phyloP scores from a whole-genome alignment of 2,329 filamentous ascomycete species.

The Xylaria arbuscula region DNA sequence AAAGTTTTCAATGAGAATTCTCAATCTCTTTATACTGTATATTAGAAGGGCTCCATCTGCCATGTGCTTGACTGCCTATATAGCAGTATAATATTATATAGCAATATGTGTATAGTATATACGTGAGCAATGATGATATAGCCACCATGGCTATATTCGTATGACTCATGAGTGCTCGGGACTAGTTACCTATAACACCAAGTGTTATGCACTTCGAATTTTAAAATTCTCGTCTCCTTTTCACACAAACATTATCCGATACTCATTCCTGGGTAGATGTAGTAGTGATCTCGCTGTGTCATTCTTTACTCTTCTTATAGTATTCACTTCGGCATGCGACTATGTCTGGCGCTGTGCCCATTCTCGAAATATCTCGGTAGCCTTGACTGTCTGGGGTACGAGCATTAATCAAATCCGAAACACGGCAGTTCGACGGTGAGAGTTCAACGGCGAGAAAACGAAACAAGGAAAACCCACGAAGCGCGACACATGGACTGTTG shows the following conservation, averaged over 20 bases:
- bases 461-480: slow-evolving; percentile 22
- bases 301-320: background rate
- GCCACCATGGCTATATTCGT: slow-evolving; percentile 2
- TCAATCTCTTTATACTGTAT: background rate
- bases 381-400: background rate
- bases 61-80: background rate
- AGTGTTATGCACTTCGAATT: slow-evolving; percentile 1
- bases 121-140: slow-evolving; percentile 12
- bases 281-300: background rate
- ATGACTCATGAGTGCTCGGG: background rate
- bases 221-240: background rate
- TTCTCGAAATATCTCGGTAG: background rate
- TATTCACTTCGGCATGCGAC: background rate
- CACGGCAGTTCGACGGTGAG: background rate
- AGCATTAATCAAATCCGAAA: slow-evolving; percentile 4
- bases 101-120: too few relatives aligned
- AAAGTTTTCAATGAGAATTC: background rate
- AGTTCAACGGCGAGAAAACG: slow-evolving; percentile 15
- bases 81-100: background rate
- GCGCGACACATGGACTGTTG: background rate
- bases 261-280: too few relatives aligned
- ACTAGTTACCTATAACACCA: slow-evolving; percentile 10
- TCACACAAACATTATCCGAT: background rate
- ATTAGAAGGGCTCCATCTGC: background rate
- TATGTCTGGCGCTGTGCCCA: background rate